Conservation (phyloP, 257 asterid genomes). For the Salvia splendens region DNA sequence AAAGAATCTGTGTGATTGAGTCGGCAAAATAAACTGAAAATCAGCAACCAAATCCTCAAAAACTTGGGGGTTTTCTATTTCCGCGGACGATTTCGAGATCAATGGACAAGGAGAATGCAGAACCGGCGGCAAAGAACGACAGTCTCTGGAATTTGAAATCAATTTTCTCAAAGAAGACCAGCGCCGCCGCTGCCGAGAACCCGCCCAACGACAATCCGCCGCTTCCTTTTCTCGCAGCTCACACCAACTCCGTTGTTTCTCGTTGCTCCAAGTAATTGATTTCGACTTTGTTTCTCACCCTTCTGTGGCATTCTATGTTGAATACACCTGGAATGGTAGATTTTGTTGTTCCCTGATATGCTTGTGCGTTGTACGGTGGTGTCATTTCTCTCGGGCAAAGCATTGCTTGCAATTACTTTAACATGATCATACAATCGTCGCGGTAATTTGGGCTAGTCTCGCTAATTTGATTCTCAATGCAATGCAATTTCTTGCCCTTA, state of each 20-base stretch:
- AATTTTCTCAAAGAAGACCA: slow-evolving; percentile 47
- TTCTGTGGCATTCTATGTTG: background rate
- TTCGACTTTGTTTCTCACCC: background rate
- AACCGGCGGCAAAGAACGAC: slow-evolving; percentile 32
- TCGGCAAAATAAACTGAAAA: slow-evolving; percentile 15
- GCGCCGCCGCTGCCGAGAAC: slow-evolving; percentile 23
- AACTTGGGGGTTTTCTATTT: slow-evolving; percentile 13
- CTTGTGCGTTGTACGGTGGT: slow-evolving; percentile 1
- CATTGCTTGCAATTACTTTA: background rate
- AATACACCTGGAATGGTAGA: background rate
- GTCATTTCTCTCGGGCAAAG: background rate
- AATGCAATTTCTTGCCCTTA: background rate
- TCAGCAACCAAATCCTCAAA: background rate
- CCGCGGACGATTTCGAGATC: slow-evolving; percentile 19
- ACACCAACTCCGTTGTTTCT: slow-evolving; percentile 67
- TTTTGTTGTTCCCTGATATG: slow-evolving; percentile 1
- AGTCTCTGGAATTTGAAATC: slow-evolving; percentile 51
- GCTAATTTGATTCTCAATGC: slow-evolving; percentile 15
- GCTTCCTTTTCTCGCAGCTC: slow-evolving; percentile 61
- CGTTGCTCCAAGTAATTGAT: slow-evolving; percentile 61
- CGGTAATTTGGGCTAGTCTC: background rate
- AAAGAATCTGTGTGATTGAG: slow-evolving; percentile 26
- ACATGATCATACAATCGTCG: background rate
- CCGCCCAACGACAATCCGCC: slow-evolving; percentile 34
- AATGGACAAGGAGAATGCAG: slow-evolving; percentile 45